Conservation (phyloP, 2,329 filamentous ascomycete species). For the Xylariaceae sp. region DNA sequence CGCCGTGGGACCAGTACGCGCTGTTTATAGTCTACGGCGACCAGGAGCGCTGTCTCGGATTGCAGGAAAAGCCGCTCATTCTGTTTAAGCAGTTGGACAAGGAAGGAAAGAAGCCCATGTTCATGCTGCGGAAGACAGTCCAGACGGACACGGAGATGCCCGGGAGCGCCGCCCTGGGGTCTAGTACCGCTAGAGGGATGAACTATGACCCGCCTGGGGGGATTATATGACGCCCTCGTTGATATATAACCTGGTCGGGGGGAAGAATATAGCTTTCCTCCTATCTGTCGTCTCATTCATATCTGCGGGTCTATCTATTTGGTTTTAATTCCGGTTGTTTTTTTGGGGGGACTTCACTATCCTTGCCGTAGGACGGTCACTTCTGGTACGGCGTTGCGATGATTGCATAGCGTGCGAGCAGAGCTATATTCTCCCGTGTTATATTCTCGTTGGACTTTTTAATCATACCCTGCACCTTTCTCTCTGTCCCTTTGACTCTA, state of each 20-base stretch:
- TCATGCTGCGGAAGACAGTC: conserved; percentile 77
- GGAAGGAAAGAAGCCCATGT: conserved; percentile 98
- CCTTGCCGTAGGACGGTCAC: not conserved
- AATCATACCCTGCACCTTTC: too few species aligned
- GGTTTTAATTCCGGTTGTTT: not conserved
- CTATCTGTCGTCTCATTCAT: too few species aligned
- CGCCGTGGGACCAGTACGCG: conserved; percentile 95
- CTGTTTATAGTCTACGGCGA: conserved; percentile 99
- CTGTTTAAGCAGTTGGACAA: conserved; percentile 96
- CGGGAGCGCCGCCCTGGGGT: conserved; percentile 48
- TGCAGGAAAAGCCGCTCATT: conserved; percentile 91
- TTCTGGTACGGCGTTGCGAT: conserved; percentile 14
- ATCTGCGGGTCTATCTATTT: conserved; percentile 1
- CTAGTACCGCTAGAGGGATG: conserved; percentile 37
- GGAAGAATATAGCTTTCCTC: too few species aligned
- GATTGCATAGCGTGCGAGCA: conserved; percentile 20
- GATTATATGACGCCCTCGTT: conserved; percentile 42
- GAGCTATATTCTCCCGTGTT: conserved; percentile 9
- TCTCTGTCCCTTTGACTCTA: too few species aligned
- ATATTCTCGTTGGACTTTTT: too few species aligned
- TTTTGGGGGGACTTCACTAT: not conserved
- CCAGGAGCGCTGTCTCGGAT: conserved; percentile 84
- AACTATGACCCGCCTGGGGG: conserved; percentile 55
- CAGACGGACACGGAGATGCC: conserved; percentile 45
- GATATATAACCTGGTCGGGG: not conserved